phyloP scores from a whole-genome alignment of 2,329 filamentous ascomycete genomes.

The Epichloe sibirici region DNA sequence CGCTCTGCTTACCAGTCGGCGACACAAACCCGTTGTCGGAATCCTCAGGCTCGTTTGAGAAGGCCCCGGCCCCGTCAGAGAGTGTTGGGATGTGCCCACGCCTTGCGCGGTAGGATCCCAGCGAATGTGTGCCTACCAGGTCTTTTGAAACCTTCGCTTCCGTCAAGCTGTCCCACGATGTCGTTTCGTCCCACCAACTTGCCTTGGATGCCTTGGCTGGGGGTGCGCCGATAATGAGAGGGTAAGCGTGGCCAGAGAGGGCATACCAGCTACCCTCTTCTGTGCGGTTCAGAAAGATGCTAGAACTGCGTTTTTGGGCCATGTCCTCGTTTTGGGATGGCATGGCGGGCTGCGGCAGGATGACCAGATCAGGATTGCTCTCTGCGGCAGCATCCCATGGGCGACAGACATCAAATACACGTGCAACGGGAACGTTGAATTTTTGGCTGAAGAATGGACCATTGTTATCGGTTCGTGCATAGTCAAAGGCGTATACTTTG shows the following conservation, averaged over 20 bases:
- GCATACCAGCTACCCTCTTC: constrained; percentile 87
- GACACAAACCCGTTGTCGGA: constrained; percentile 22
- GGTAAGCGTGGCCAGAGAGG: constrained; percentile 76
- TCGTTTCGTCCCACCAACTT: constrained; percentile 35
- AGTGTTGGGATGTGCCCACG: constrained; percentile 25
- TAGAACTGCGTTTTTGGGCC: constrained; percentile 43
- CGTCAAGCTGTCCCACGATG: constrained; percentile 26
- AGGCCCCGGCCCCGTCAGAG: constrained; percentile 19
- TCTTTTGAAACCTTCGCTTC: constrained; percentile 42
- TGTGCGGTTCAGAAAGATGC: constrained; percentile 79
- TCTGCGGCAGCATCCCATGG: constrained; percentile 51
- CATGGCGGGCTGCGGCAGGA: constrained; percentile 75
- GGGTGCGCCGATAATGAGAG: constrained; percentile 62
- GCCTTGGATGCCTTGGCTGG: constrained; percentile 30
- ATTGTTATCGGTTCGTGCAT: constrained; percentile 39
- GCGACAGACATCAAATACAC: constrained; percentile 79
- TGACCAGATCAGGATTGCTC: constrained; percentile 62
- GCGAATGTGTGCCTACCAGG: constrained; percentile 59
- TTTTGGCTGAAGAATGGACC: constrained; percentile 53
- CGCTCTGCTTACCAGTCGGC: constrained; percentile 13
- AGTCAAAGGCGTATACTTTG: constrained; percentile 67
- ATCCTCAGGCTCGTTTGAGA: constrained; percentile 17
- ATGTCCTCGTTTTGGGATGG: constrained; percentile 38
- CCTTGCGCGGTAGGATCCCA: constrained; percentile 24
- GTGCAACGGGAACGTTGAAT: constrained; percentile 65